Conservation (phyloP, 2,329 filamentous ascomycete genomes). For the Mollisiaceae sp. region DNA sequence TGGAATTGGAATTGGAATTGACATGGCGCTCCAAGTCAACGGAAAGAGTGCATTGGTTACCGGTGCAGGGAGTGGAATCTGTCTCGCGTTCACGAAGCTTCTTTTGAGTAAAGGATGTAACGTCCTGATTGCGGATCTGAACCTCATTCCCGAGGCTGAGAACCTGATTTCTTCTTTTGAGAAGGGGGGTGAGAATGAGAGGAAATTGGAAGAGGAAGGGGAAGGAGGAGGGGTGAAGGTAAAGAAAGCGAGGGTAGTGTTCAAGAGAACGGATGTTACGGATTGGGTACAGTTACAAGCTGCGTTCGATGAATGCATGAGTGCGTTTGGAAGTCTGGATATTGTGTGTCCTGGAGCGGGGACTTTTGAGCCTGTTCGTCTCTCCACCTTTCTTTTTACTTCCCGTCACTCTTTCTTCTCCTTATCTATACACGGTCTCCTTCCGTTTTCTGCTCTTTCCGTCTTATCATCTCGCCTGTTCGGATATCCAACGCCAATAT, state of each 20-base stretch:
- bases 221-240: background rate
- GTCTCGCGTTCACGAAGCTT: slow-evolving; percentile 49
- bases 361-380: slow-evolving; percentile 52
- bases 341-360: slow-evolving; percentile 54
- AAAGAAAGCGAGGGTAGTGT: slow-evolving; percentile 43
- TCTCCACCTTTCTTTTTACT: slow-evolving; percentile 29
- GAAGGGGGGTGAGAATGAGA: background rate
- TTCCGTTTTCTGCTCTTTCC: background rate
- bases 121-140: slow-evolving; percentile 51
- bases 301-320: slow-evolving; percentile 44
- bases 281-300: slow-evolving; percentile 46
- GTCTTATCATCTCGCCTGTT: background rate
- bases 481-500: background rate
- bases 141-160: slow-evolving; percentile 43
- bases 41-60: slow-evolving; percentile 36
- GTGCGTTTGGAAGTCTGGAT: slow-evolving; percentile 43
- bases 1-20: background rate
- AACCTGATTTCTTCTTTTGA: slow-evolving; percentile 39
- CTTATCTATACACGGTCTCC: no score
- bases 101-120: slow-evolving; percentile 49
- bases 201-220: no score
- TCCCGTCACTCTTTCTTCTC: background rate
- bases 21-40: slow-evolving; percentile 28
- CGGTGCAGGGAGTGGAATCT: slow-evolving; percentile 47
- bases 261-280: slow-evolving; percentile 52